Evolutionary conservation across 2,329 filamentous ascomycete species (phyloP), one percentile per base, ranked within the genome.

Genomic region (Cercospora zeae-maydis): DNA sequence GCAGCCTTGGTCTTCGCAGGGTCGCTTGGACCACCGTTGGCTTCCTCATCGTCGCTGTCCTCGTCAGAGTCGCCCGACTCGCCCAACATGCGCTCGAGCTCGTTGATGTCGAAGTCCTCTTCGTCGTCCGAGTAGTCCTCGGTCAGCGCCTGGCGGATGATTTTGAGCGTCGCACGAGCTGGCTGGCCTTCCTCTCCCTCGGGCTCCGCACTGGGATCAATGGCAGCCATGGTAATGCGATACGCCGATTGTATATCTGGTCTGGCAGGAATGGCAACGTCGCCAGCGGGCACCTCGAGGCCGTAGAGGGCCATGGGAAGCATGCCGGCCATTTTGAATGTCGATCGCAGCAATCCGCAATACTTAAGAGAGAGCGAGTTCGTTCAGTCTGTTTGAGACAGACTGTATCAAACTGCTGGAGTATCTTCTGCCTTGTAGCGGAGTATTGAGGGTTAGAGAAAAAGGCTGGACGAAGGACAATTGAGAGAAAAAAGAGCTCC

Each of bases 141-240:
- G 47, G 83, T 82, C 19, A 81, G 77, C 64, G 86, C 86, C 75
- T 88, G 84, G 77, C 93, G 93, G 76, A 98, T 84, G 70, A 99
- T 84, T 81, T 95, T 96, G 73, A 99, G 83, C 57, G 95, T 99
- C 59, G 95, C 90, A 71, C 93, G 90, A 71, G 88, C 85, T 66
- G 87, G 78, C 14, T 67, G 70, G 61, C 76, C 75, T 34, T 77
- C 75, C 51, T 78, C 76, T 59, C 76, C 74, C 69, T 79, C 76
- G 27, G 79, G 74, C 69, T 86, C 83, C 72, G 90, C 90, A 73
- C 86, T 92, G 63, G 95, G 95, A 77, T 99, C 93, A 77, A 99
- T 89, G 69, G 95, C 95, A 73, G 96, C 95, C 95, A 99, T 99
- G 74, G 93, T 98, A 75, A 99, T 92, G 77, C 92, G 92, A 81